Percentiles rank a stretch among this genome's conserved stretches.
Conservation (phyloP, 208 protist genomes). For the Crithidia thermophila region DNA sequence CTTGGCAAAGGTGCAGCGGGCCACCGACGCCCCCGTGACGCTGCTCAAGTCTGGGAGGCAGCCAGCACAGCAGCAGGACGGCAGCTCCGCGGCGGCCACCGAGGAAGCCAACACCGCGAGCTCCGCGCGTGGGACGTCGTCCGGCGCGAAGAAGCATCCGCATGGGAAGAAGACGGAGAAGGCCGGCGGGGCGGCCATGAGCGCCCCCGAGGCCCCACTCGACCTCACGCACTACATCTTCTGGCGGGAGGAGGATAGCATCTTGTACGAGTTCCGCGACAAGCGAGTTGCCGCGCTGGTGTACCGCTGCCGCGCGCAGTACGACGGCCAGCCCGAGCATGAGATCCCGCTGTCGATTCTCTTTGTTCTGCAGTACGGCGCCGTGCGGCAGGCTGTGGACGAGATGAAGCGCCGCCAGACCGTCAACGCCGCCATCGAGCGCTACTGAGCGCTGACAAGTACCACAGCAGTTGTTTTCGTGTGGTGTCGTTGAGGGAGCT, state of each 20-base stretch:
- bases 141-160: conserved; percentile 7
- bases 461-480: not conserved
- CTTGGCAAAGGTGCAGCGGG: conserved; percentile 88
- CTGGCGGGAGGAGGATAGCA: conserved; percentile 86
- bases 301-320: conserved; percentile 85
- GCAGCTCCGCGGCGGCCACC: not conserved
- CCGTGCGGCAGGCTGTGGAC: conserved; percentile 64
- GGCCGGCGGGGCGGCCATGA: conserved; percentile 17
- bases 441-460: conserved; percentile 32
- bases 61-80: not conserved
- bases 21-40: conserved; percentile 56
- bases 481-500: not conserved
- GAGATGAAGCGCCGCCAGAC: conserved; percentile 70
- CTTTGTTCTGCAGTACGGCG: conserved; percentile 71
- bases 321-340: conserved; percentile 80
- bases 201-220: conserved; percentile 30
- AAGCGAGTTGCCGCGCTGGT: conserved; percentile 79
- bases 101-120: not conserved
- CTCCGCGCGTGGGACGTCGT: not conserved
- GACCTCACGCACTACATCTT: conserved; percentile 79
- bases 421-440: conserved; percentile 51
- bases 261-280: conserved; percentile 82
- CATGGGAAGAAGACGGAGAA: conserved; percentile 16
- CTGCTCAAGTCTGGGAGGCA: conserved; percentile 17
- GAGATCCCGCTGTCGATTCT: conserved; percentile 84